Conservation (phyloP, 2,329 filamentous ascomycete genomes). For the Zasmidium cellare region DNA sequence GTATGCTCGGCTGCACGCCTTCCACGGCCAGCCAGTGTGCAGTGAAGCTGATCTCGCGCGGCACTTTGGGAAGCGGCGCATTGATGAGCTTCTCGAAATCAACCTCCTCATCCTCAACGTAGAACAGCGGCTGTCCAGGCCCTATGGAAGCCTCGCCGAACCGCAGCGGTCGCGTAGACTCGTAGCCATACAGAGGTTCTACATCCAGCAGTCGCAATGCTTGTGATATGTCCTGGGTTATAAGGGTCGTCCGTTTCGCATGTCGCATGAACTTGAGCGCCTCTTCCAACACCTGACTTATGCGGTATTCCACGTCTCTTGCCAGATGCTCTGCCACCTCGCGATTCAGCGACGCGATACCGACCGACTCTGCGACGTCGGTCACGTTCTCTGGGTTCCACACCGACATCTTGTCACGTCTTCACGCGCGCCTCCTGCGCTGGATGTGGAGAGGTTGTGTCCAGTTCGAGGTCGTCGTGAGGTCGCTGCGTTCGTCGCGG, state of each 20-base stretch:
- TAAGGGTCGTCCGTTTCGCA: conserved; percentile 79
- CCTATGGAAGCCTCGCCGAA: conserved; percentile 94
- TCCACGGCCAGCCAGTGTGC: conserved; percentile 98
- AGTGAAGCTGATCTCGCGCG: conserved; percentile 87
- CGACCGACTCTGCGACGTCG: conserved; percentile 94
- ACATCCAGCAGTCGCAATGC: conserved; percentile 85
- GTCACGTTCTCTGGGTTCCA: conserved; percentile 97
- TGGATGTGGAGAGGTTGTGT: not conserved
- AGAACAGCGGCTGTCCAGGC: conserved; percentile 91
- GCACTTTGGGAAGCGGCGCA: conserved; percentile 89
- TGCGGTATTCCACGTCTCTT: conserved; percentile 92
- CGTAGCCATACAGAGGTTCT: conserved; percentile 94
- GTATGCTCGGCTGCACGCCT: conserved; percentile 93
- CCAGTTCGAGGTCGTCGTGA: not conserved
- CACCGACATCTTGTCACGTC: conserved; percentile 52
- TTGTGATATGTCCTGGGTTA: conserved; percentile 84
- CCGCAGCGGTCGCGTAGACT: conserved; percentile 81
- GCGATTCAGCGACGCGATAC: conserved; percentile 76
- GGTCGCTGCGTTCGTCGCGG: not conserved
- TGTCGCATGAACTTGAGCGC: conserved; percentile 96
- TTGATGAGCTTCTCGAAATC: conserved; percentile 99
- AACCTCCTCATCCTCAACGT: conserved; percentile 96
- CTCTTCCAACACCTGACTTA: conserved; percentile 91
- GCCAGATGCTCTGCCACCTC: conserved; percentile 85
- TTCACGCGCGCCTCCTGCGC: not conserved